Conservation (phyloP, 2,329 filamentous ascomycete genomes). For the Amauroascus verrucosus region DNA sequence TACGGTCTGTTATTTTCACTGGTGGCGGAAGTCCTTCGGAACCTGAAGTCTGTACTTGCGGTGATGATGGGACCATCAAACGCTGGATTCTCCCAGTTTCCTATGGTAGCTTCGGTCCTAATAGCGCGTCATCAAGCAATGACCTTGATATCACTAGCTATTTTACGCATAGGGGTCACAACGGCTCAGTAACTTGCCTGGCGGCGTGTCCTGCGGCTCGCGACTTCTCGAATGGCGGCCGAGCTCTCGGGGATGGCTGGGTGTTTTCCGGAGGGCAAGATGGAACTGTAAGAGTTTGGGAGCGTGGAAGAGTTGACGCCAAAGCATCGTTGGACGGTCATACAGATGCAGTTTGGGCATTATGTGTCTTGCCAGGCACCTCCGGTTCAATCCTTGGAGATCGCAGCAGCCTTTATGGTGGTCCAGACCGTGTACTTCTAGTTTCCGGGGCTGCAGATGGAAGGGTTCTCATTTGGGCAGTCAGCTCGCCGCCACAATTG, state of each 20-base stretch:
- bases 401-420: constrained; percentile 61
- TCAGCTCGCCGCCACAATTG: constrained; percentile 78
- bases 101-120: constrained; percentile 50
- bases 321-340: constrained; percentile 92
- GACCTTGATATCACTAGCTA: constrained; percentile 88
- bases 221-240: constrained; percentile 79
- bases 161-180: constrained; percentile 90
- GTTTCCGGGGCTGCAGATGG: constrained; percentile 87
- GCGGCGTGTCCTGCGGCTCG: constrained; percentile 79
- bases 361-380: constrained; percentile 82
- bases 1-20: constrained; percentile 91
- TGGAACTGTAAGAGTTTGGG: constrained; percentile 87
- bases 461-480: constrained; percentile 84
- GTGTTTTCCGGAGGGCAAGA: constrained; percentile 97
- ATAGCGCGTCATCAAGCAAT: constrained; percentile 47
- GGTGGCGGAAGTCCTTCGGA: constrained; percentile 91
- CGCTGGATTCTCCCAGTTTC: constrained; percentile 86
- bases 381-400: constrained; percentile 68
- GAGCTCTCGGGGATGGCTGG: constrained; percentile 88
- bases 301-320: constrained; percentile 83
- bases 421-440: constrained; percentile 75
- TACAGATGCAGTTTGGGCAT: constrained; percentile 89
- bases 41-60: constrained; percentile 91
- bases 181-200: constrained; percentile 77
- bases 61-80: constrained; percentile 92